Conservation (phyloP, 1,284 basidiomycete species). For the Violaceomyces palustris region DNA sequence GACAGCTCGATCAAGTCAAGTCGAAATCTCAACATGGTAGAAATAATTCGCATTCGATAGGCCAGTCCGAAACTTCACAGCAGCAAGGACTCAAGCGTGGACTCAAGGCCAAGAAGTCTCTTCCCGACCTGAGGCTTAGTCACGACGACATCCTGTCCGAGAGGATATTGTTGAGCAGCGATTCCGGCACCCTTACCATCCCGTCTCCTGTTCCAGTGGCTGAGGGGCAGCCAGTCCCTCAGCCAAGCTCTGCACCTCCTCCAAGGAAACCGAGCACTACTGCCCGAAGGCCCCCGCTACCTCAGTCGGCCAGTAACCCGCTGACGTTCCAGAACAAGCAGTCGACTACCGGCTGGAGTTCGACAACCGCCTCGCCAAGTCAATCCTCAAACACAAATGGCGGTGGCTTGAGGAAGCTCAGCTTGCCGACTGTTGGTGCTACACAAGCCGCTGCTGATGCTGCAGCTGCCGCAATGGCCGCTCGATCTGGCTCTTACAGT, state of each 20-base stretch:
- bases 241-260: background rate
- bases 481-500: constrained; percentile 17
- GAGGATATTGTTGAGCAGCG: too few species aligned
- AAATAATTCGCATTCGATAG: constrained; percentile 36
- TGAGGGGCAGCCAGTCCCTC: too few species aligned
- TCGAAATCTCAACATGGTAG: constrained; percentile 30
- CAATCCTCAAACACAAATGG: too few species aligned
- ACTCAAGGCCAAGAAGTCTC: constrained; percentile 60
- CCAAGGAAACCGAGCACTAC: background rate
- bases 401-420: constrained; percentile 39
- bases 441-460: constrained; percentile 44
- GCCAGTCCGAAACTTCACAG: constrained; percentile 13
- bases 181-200: too few species aligned
- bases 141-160: constrained; percentile 53
- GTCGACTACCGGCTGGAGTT: too few species aligned
- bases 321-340: background rate
- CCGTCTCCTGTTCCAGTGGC: too few species aligned
- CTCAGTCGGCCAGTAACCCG: background rate
- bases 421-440: constrained; percentile 35
- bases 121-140: constrained; percentile 73
- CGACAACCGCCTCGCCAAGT: too few species aligned
- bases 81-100: constrained; percentile 17
- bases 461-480: constrained; percentile 30
- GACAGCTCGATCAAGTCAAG: too few species aligned
- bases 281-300: background rate